phyloP scores from a whole-genome alignment of 192 early-diverging fungal genomes.

The Phlyctochytrium arcticum region DNA sequence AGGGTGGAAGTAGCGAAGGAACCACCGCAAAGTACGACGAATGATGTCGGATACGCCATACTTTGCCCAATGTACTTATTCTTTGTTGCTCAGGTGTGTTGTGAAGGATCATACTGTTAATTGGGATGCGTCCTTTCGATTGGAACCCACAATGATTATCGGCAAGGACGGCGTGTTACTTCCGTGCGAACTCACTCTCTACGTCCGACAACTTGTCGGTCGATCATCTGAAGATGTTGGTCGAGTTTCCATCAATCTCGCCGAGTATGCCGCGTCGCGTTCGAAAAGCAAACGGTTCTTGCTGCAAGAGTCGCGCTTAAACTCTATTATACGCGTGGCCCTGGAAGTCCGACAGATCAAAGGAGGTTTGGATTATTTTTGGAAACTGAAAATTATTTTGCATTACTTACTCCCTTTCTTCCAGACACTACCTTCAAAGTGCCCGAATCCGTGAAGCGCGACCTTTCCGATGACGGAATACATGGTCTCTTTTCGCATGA shows the following conservation, averaged over 20 bases:
- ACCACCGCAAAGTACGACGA: slow-evolving; percentile 12
- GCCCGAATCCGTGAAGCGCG: slow-evolving; percentile 12
- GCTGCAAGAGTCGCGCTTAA: slow-evolving; percentile 33
- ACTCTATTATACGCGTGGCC: slow-evolving; percentile 28
- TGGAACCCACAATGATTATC: slow-evolving; percentile 59
- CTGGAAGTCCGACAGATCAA: slow-evolving; percentile 29
- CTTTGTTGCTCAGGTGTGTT: slow-evolving; percentile 28
- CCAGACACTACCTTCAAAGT: slow-evolving; percentile 13
- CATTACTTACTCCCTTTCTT: background rate
- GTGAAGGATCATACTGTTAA: slow-evolving; percentile 56
- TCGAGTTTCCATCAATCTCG: slow-evolving; percentile 68
- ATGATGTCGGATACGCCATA: background rate
- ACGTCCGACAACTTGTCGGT: slow-evolving; percentile 66
- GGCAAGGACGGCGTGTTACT: slow-evolving; percentile 69
- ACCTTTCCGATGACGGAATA: slow-evolving; percentile 24
- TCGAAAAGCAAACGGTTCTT: slow-evolving; percentile 52
- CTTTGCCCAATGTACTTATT: background rate
- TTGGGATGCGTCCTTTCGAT: slow-evolving; percentile 56
- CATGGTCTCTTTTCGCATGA: slow-evolving; percentile 11
- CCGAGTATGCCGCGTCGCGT: slow-evolving; percentile 62
- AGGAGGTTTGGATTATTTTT: slow-evolving; percentile 15
- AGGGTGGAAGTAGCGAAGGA: slow-evolving; percentile 9
- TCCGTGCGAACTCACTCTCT: slow-evolving; percentile 70
- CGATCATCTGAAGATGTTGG: slow-evolving; percentile 61
- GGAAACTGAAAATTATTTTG: too few species aligned